phyloP scores from a whole-genome alignment of 2,329 filamentous ascomycete species.

The Monosporascus sp. region DNA sequence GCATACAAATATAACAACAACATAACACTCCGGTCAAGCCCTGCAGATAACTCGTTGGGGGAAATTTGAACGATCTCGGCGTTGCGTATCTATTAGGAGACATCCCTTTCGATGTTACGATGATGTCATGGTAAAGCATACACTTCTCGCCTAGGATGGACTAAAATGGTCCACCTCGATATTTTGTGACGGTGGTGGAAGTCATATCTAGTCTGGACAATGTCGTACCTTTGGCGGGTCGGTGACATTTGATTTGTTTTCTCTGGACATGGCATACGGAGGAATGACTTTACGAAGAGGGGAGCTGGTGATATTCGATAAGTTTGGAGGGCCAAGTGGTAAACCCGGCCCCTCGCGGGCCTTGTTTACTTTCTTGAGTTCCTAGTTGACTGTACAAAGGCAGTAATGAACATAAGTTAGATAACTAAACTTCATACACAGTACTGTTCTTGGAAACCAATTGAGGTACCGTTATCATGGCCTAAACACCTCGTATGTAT shows the following conservation, averaged over 20 bases:
- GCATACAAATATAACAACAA: not conserved
- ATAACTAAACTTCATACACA: not conserved
- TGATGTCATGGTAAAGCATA: not conserved
- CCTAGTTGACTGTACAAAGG: constrained; percentile 27
- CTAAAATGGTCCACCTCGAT: not conserved
- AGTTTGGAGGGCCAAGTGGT: constrained; percentile 5
- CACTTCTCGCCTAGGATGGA: not conserved
- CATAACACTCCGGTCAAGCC: not conserved
- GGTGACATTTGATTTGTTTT: constrained; percentile 13
- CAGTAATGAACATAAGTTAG: constrained; percentile 30
- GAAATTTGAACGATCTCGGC: not conserved
- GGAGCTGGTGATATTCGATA: constrained; percentile 11
- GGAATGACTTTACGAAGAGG: constrained; percentile 13
- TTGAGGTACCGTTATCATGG: no score
- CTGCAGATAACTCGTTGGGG: not conserved
- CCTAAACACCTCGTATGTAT: no score
- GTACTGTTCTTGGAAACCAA: no score
- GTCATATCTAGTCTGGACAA: constrained; percentile 4
- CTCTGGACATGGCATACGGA: constrained; percentile 18
- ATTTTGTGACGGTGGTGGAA: not conserved
- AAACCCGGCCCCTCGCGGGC: not conserved
- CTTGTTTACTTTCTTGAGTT: not conserved
- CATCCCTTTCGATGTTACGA: not conserved
- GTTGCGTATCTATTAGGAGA: not conserved
- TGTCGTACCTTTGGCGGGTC: constrained; percentile 6